Evolutionary conservation across 306 rosid genomes (phyloP).

Genomic region (Sophora flavescens): DNA sequence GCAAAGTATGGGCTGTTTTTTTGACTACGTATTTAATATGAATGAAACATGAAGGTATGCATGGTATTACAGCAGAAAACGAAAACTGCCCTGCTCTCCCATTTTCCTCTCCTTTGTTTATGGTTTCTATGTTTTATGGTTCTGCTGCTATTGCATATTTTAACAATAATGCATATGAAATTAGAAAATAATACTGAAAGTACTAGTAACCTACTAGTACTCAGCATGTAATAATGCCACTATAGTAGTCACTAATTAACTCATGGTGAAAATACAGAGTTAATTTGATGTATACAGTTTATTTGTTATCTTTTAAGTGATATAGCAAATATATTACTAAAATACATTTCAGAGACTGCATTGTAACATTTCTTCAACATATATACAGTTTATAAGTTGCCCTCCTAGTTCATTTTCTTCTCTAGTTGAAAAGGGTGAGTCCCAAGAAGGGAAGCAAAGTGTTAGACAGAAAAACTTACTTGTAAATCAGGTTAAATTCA

Average conservation of each 20-base stretch:
- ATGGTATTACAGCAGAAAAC: too few species aligned
- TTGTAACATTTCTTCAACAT: not conserved
- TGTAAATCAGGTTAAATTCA: not conserved
- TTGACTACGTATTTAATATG: too few species aligned
- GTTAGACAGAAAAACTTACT: not conserved
- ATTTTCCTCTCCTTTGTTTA: too few species aligned
- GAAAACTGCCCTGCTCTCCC: too few species aligned
- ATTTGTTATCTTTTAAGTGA: slow-evolving; percentile 4
- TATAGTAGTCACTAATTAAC: not conserved
- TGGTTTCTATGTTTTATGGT: too few species aligned
- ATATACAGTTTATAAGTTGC: not conserved
- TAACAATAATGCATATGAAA: slow-evolving; percentile 10
- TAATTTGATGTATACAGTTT: slow-evolving; percentile 8
- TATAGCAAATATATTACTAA: not conserved
- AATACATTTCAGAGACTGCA: not conserved
- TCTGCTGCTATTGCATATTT: too few species aligned
- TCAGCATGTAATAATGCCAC: slow-evolving; percentile 11
- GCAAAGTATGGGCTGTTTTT: too few species aligned
- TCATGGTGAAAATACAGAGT: slow-evolving; percentile 10
- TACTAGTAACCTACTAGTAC: not conserved
- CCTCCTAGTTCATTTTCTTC: not conserved
- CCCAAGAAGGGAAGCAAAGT: not conserved
- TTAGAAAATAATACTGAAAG: not conserved
- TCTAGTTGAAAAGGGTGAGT: too few species aligned
- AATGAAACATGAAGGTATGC: too few species aligned